Conservation (phyloP, 1,284 basidiomycete species). For the Ustilago shanxiensis region DNA sequence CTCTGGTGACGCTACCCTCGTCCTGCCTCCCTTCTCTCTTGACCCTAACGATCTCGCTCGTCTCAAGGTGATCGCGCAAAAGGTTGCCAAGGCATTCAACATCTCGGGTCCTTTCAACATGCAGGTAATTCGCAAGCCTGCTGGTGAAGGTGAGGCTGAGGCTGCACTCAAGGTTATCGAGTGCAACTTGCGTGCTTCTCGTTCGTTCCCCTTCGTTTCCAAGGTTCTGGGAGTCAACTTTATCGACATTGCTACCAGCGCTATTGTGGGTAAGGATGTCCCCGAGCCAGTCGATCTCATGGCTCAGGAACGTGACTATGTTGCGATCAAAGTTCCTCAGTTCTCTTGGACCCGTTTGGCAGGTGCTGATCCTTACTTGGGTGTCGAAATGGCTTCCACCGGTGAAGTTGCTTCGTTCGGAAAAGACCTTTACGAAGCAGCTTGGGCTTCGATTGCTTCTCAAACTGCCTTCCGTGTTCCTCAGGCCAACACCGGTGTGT, state of each 20-base stretch:
- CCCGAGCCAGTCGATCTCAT: constrained; percentile 95
- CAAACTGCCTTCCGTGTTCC: constrained; percentile 93
- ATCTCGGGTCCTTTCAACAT: constrained; percentile 99
- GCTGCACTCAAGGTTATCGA: constrained; percentile 95
- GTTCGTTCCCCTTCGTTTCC: constrained; percentile 99
- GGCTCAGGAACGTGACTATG: constrained; percentile 89
- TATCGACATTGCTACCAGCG: constrained; percentile 91
- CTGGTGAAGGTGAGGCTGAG: constrained; percentile 74
- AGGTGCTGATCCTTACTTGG: constrained; percentile 96
- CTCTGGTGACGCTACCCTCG: constrained; percentile 97
- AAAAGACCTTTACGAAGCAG: constrained; percentile 92
- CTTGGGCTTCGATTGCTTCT: constrained; percentile 90
- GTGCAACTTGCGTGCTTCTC: constrained; percentile 96
- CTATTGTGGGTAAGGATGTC: constrained; percentile 89
- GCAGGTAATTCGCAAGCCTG: constrained; percentile 94
- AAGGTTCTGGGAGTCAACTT: constrained; percentile 98
- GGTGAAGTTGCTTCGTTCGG: constrained; percentile 99
- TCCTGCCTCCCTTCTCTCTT: constrained; percentile 94
- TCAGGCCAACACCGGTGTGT: constrained; percentile 80
- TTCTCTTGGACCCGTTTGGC: constrained; percentile 96
- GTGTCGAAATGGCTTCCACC: constrained; percentile 98
- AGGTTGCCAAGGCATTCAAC: constrained; percentile 92
- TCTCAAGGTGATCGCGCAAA: constrained; percentile 90
- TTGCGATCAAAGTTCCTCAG: constrained; percentile 96
- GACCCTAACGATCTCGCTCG: constrained; percentile 82